Conservation (phyloP, 2,329 filamentous ascomycete genomes). For the Drechslera avenae region DNA sequence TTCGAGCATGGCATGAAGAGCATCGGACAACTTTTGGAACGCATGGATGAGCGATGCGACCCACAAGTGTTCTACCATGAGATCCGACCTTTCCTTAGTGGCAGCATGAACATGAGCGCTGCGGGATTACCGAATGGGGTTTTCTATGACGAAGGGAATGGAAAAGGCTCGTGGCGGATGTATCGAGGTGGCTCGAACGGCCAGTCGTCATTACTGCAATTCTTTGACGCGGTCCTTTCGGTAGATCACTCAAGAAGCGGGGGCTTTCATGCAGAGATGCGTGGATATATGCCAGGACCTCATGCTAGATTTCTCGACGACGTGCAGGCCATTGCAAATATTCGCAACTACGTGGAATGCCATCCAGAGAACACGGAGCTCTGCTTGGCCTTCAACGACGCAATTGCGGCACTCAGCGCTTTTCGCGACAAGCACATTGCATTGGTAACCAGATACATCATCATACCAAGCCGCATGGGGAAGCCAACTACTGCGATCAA, state of each 20-base stretch:
- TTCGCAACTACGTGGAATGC: conserved; percentile 52
- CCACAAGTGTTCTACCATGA: conserved; percentile 59
- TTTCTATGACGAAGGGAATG: conserved; percentile 58
- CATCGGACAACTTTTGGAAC: conserved; percentile 49
- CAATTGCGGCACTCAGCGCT: conserved; percentile 51
- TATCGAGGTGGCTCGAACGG: conserved; percentile 62
- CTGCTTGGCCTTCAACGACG: conserved; percentile 53
- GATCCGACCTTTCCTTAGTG: conserved; percentile 58
- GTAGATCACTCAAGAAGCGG: conserved; percentile 54
- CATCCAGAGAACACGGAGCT: conserved; percentile 43
- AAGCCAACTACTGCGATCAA: conserved; percentile 29
- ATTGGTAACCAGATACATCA: conserved; percentile 60
- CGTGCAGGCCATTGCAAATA: conserved; percentile 52
- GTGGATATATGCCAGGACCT: conserved; percentile 60
- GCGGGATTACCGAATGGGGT: conserved; percentile 58
- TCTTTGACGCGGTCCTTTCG: conserved; percentile 59
- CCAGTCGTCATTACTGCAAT: conserved; percentile 60
- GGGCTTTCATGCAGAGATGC: conserved; percentile 53
- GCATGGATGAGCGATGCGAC: conserved; percentile 58
- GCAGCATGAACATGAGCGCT: conserved; percentile 60
- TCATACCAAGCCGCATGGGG: conserved; percentile 48
- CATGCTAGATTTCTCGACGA: conserved; percentile 58
- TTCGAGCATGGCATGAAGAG: conserved; percentile 52
- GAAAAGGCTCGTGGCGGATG: conserved; percentile 56
- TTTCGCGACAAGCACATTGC: conserved; percentile 60